phyloP scores from a whole-genome alignment of 108 stramenopile genomes.

The Conticribra guillardii region DNA sequence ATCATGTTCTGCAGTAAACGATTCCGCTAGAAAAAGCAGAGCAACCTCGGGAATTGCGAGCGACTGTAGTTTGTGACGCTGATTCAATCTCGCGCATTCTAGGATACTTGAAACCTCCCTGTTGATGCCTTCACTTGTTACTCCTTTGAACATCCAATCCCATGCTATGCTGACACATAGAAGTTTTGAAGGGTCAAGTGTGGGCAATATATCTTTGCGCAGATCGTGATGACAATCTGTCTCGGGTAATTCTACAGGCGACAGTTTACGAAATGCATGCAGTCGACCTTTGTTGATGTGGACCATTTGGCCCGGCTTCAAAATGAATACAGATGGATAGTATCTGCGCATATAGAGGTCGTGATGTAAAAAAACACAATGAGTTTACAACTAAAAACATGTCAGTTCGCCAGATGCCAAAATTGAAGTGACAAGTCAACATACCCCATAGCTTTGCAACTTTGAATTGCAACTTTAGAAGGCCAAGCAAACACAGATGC shows the following conservation, averaged over 20 bases:
- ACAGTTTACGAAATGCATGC: conserved; percentile 89
- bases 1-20: conserved; percentile 35
- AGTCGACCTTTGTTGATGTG: conserved; percentile 91
- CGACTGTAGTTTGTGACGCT: conserved; percentile 52
- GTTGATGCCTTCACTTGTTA: conserved; percentile 70
- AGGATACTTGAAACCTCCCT: conserved; percentile 61
- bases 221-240: conserved; percentile 69
- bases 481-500: conserved; percentile 67
- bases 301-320: conserved; percentile 86
- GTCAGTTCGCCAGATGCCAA: neutral
- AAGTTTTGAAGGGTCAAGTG: conserved; percentile 33
- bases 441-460: conserved; percentile 75
- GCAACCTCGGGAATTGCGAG: conserved; percentile 76
- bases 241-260: conserved; percentile 44
- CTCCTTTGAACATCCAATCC: conserved; percentile 91
- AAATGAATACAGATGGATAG: conserved; percentile 83
- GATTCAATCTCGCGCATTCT: conserved; percentile 65
- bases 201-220: conserved; percentile 36
- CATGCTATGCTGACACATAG: conserved; percentile 85
- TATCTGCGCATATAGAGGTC: too few relatives aligned
- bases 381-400: too few relatives aligned
- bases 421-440: neutral
- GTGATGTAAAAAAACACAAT: conserved; percentile 5
- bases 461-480: conserved; percentile 53
- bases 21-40: conserved; percentile 65